Conservation (phyloP, 352 stramenopile genomes). For the Halophytophthora polymorphica region DNA sequence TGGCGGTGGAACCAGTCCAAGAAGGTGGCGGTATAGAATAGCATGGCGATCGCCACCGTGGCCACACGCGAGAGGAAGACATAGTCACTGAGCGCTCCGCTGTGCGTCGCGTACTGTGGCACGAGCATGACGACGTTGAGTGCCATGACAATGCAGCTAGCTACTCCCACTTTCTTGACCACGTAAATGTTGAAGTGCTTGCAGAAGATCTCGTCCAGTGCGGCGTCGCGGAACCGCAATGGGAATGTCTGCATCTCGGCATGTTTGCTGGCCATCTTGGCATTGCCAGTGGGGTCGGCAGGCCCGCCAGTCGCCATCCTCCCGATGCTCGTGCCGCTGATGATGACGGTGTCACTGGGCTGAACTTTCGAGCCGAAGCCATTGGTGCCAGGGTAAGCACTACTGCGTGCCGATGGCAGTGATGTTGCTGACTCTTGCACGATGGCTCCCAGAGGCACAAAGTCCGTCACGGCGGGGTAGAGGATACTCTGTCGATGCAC, state of each 20-base stretch:
- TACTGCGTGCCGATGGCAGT: conserved; percentile 11
- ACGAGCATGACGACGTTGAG: conserved; percentile 49
- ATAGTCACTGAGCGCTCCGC: conserved; percentile 15
- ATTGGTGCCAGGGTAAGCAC: background rate
- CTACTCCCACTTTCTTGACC: conserved; percentile 54
- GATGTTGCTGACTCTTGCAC: conserved; percentile 28
- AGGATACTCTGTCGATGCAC: conserved; percentile 20
- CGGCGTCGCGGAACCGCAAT: conserved; percentile 52
- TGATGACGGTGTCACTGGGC: conserved; percentile 4
- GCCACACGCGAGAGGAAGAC: conserved; percentile 40
- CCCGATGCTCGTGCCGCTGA: background rate
- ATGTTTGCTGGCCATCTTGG: conserved; percentile 14
- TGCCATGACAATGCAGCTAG: conserved; percentile 43
- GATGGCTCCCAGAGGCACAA: conserved; percentile 38
- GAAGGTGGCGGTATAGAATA: conserved; percentile 42
- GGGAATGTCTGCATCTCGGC: conserved; percentile 56
- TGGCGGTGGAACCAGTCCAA: conserved; percentile 38
- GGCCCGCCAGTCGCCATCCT: background rate
- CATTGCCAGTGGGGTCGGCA: background rate
- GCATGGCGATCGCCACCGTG: conserved; percentile 36
- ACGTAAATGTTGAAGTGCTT: conserved; percentile 79
- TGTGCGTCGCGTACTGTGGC: conserved; percentile 43
- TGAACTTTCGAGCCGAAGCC: conserved; percentile 6
- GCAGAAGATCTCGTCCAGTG: conserved; percentile 65
- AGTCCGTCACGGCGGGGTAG: conserved; percentile 25